phyloP scores from a whole-genome alignment of 1,284 basidiomycete species.

The Heterobasidion occidentale region DNA sequence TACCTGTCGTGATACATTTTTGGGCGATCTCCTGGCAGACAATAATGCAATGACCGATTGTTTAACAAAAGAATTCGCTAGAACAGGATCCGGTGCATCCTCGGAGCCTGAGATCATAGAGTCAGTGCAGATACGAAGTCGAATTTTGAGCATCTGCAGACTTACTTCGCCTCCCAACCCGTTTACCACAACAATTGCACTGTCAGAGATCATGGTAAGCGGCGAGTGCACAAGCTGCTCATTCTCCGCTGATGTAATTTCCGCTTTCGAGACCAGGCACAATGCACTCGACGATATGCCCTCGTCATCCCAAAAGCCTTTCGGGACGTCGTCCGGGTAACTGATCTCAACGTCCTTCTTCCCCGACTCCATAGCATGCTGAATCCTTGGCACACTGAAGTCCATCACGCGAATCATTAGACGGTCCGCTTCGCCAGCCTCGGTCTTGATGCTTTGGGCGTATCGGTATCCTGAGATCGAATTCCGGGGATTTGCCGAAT shows the following conservation, averaged over 20 bases:
- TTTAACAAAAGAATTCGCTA: too few species aligned
- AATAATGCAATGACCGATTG: too few species aligned
- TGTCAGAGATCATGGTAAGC: background rate
- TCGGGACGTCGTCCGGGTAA: background rate
- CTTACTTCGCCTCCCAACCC: background rate
- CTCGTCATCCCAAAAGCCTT: background rate
- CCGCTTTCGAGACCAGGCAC: background rate
- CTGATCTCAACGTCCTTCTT: background rate
- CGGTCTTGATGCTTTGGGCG: background rate
- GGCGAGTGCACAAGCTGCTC: background rate
- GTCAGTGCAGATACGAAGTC: too few species aligned
- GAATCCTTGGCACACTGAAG: background rate
- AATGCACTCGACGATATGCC: background rate
- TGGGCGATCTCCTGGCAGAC: too few species aligned
- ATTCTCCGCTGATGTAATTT: background rate
- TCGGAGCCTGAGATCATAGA: too few species aligned
- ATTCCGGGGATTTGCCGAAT: background rate
- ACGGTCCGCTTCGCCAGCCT: background rate
- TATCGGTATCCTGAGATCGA: background rate
- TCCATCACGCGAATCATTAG: background rate
- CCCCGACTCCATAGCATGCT: background rate
- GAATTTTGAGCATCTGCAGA: too few species aligned
- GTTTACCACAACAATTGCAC: background rate
- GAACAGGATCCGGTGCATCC: too few species aligned
- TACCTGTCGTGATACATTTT: too few species aligned